Conservation (phyloP, 164 flowering plant genomes). For the Berberis vulgaris region DNA sequence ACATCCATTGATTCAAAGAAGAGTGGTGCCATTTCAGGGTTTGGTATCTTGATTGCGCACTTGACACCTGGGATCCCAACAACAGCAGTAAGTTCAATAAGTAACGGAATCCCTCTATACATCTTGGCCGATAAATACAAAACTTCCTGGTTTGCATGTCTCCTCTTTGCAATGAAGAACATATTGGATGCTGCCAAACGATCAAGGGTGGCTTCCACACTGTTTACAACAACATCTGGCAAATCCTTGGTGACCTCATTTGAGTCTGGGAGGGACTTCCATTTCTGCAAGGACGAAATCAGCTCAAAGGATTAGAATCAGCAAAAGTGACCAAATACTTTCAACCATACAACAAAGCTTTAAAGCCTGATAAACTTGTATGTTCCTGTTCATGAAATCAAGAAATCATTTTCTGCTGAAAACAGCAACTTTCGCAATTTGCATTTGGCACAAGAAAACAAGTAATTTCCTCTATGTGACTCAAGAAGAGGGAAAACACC, state of each 20-base stretch:
- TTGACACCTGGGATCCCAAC: constrained; percentile 68
- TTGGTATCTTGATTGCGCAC: constrained; percentile 87
- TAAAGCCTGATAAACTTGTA: not conserved
- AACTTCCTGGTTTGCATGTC: constrained; percentile 83
- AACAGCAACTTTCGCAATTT: too few species aligned
- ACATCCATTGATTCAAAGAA: constrained; percentile 81
- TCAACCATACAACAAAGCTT: not conserved
- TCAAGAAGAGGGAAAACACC: too few species aligned
- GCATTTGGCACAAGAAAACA: too few species aligned
- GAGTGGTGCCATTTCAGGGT: constrained; percentile 81
- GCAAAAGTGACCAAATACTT: not conserved
- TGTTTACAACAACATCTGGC: constrained; percentile 46
- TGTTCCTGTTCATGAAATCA: too few species aligned
- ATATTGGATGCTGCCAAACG: constrained; percentile 65
- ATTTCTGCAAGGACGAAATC: constrained; percentile 45
- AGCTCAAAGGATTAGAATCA: not conserved
- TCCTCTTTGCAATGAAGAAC: constrained; percentile 92
- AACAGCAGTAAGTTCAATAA: constrained; percentile 76
- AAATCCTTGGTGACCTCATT: constrained; percentile 75
- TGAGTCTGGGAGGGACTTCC: constrained; percentile 94
- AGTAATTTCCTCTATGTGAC: too few species aligned
- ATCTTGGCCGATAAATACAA: constrained; percentile 78
- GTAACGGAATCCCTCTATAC: constrained; percentile 65
- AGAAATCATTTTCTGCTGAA: too few species aligned
- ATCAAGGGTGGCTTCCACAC: constrained; percentile 68